Conservation (phyloP, 1,139 yeast species). For the Debaryomyces udenii region DNA sequence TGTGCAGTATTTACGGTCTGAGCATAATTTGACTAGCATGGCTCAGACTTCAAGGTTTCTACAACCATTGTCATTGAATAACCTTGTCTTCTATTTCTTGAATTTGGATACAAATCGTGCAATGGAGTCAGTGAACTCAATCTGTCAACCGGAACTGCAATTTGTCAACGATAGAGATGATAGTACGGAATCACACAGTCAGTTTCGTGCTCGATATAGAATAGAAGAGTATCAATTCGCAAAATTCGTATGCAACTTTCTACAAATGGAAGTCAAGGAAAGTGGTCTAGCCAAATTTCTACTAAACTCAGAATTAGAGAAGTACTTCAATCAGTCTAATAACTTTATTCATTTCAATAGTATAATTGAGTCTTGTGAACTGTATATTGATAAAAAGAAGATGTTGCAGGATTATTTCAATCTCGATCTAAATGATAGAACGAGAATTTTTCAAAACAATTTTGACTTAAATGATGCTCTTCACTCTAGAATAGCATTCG, state of each 20-base stretch:
- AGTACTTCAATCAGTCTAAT: constrained; percentile 15
- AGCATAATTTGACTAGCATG: constrained; percentile 13
- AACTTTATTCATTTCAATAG: constrained; percentile 22
- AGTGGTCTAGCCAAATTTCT: constrained; percentile 12
- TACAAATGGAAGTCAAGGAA: constrained; percentile 11
- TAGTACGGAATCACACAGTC: not conserved
- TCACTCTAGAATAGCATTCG: constrained; percentile 14
- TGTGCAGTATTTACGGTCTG: constrained; percentile 14
- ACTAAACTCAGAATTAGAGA: constrained; percentile 16
- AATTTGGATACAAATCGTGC: constrained; percentile 15
- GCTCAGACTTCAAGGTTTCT: constrained; percentile 15
- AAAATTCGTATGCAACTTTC: constrained; percentile 16
- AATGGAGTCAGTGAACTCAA: constrained; percentile 16
- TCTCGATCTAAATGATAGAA: constrained; percentile 1
- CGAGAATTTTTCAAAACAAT: constrained; percentile 7
- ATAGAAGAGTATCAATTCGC: constrained; percentile 16
- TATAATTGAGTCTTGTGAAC: constrained; percentile 14
- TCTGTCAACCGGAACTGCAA: constrained; percentile 12
- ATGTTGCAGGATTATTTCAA: constrained; percentile 10
- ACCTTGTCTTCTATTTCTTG: constrained; percentile 17
- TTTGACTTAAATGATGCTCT: constrained; percentile 14
- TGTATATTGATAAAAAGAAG: not conserved
- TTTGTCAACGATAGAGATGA: constrained; percentile 6
- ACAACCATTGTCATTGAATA: constrained; percentile 17
- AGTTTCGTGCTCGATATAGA: not conserved